Percentiles rank a stretch among this genome's conserved stretches.
Conservation (phyloP, 306 rosid genomes). For the Hippophae rhamnoides region DNA sequence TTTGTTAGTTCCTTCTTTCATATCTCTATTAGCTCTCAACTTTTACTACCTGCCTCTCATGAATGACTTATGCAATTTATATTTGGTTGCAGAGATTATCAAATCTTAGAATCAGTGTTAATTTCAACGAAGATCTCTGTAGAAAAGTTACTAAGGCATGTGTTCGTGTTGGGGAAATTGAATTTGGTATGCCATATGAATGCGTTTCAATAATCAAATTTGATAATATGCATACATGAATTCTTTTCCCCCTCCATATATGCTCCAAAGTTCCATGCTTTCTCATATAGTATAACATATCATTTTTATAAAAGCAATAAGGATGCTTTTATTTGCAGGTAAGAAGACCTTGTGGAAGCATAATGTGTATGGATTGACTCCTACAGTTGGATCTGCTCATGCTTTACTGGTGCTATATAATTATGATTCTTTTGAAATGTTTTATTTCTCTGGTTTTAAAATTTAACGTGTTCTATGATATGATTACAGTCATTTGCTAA, state of each 20-base stretch:
- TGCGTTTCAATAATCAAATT: not conserved
- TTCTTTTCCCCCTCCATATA: not conserved
- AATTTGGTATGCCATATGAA: conserved; percentile 47
- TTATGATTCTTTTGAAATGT: conserved; percentile 6
- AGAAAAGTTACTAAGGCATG: conserved; percentile 80
- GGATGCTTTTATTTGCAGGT: conserved; percentile 38
- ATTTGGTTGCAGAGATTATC: conserved; percentile 69
- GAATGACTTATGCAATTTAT: conserved; percentile 12
- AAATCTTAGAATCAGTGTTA: conserved; percentile 64
- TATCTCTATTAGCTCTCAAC: not conserved
- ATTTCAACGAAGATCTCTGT: conserved; percentile 71
- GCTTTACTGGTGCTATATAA: conserved; percentile 61
- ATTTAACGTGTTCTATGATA: conserved; percentile 17
- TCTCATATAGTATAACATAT: not conserved
- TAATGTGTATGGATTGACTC: conserved; percentile 69
- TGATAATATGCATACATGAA: not conserved
- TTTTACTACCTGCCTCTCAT: conserved; percentile 3
- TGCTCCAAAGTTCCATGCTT: not conserved
- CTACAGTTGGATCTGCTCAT: conserved; percentile 69
- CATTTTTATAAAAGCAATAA: conserved; percentile 9
- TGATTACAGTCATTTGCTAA: conserved; percentile 53
- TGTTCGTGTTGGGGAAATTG: conserved; percentile 59
- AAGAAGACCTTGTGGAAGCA: conserved; percentile 84
- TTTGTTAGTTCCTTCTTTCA: conserved; percentile 52
- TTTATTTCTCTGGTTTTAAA: conserved; percentile 10